Evolutionary conservation across 352 stramenopile species (phyloP), one percentile per base, ranked within the genome.

Genomic region (Phytopythium aichiense): DNA sequence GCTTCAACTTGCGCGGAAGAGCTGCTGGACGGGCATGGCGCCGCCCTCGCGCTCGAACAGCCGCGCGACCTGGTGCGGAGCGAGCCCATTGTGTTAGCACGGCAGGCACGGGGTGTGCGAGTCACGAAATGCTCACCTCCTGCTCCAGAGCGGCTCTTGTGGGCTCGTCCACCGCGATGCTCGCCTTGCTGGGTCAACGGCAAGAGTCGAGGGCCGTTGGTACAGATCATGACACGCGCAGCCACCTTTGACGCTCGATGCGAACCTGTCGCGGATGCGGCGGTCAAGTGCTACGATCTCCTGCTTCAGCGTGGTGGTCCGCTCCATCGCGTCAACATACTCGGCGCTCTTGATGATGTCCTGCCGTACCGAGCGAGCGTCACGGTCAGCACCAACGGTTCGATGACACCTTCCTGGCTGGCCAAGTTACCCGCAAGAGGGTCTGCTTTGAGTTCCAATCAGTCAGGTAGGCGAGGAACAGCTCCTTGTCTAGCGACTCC

Each of bases 391-490:
- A 25, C 42, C 33, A 40, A 12, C 11, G 1, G 51, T 9, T 8
- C 38, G 37, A 5, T 42, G 30, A 18, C 22, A 25, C 45, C n/a
- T 55, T 40, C 9, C 35, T 16, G 35, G 35, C 9, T 40, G 7
- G 2, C 12, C 15, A 49, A 46, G 1, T 1, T 49, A 82, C 76
- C 73, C 76, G 57, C 28, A 78, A 33, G 18, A 54, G 45, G 4
- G 61, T 53, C 15, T 57, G 52, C 53, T 78, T 78, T 43, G 64
- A 48, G 9, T 50, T 72, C 77, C 72, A 87, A 52, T 89, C 79
- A 16, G 71, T 49, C 8, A 81, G 54, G 49, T 89, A 85, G 8
- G 77, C 80, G 23, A 71, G 64, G 50, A 89, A 88, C 13, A 89
- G 57, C 45, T 89, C 77, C 45, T 81, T 68, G 37, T 89, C 80